Conservation (phyloP, 768 basidiomycete genomes). For the Terana coerulea region DNA sequence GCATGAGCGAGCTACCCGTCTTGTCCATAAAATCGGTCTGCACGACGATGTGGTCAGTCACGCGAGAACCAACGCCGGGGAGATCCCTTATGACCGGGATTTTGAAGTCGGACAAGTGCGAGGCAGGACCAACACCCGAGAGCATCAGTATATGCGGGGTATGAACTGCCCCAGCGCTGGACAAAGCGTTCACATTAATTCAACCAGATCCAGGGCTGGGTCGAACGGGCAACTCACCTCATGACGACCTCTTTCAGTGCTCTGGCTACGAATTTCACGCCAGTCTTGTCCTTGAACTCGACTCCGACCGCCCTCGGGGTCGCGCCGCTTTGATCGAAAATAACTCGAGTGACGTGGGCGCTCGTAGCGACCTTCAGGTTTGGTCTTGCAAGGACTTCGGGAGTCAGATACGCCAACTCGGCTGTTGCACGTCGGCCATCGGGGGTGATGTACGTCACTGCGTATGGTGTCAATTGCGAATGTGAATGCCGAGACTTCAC, state of each 20-base stretch:
- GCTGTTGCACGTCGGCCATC: conserved; percentile 54
- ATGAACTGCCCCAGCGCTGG: conserved; percentile 59
- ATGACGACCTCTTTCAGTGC: conserved; percentile 60
- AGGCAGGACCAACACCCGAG: conserved; percentile 74
- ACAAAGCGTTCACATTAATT: neutral
- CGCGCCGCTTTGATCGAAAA: conserved; percentile 42
- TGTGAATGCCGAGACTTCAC: neutral
- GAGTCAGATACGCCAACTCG: conserved; percentile 65
- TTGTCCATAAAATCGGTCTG: conserved; percentile 36
- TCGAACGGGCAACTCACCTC: conserved; percentile 38
- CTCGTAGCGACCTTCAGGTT: conserved; percentile 61
- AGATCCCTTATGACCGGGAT: conserved; percentile 63
- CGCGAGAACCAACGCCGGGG: conserved; percentile 70
- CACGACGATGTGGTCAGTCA: conserved; percentile 66
- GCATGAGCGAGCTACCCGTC: conserved; percentile 42
- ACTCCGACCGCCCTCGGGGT: conserved; percentile 53
- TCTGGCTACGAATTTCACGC: conserved; percentile 39
- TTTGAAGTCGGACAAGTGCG: conserved; percentile 45
- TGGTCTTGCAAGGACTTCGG: conserved; percentile 55
- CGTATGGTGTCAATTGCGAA: neutral
- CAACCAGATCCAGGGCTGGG: too few relatives aligned
- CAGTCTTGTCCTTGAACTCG: conserved; percentile 45
- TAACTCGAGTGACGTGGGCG: conserved; percentile 53
- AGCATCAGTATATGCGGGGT: conserved; percentile 67
- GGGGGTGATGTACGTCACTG: conserved; percentile 66